Percentiles rank a stretch among this genome's conserved stretches.
Evolutionary conservation across 306 rosid genomes (phyloP).

Genomic region (Amphicarpaea edgeworthii): DNA sequence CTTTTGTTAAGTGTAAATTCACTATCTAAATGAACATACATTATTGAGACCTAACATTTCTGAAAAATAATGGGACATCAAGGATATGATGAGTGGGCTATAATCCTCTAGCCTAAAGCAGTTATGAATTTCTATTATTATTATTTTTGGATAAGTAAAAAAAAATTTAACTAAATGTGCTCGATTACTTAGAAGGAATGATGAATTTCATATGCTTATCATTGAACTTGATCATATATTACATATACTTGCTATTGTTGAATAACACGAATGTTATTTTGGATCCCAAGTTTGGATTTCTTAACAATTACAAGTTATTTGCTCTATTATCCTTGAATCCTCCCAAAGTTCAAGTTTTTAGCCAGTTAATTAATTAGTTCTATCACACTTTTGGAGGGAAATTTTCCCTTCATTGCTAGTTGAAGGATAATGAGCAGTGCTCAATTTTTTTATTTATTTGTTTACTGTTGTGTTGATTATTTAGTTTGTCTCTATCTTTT

Average conservation of each 20-base stretch:
- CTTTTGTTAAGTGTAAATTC: neutral
- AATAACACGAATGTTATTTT: neutral
- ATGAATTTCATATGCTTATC: too few relatives aligned
- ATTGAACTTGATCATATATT: too few relatives aligned
- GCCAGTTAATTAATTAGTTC: neutral
- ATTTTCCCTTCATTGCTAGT: neutral
- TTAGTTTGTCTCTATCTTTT: too few relatives aligned
- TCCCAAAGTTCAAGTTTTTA: neutral
- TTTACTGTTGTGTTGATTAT: too few relatives aligned
- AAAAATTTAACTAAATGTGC: too few relatives aligned
- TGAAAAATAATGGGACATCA: neutral
- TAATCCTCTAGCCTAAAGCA: neutral
- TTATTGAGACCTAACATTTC: neutral
- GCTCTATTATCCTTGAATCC: neutral
- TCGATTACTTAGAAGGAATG: neutral
- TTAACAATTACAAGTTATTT: neutral
- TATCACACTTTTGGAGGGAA: neutral
- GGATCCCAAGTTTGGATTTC: neutral
- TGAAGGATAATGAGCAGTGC: neutral
- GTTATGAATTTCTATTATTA: neutral
- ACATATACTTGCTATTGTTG: neutral
- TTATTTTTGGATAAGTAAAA: neutral
- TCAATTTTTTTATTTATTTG: too few relatives aligned
- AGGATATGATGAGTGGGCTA: neutral
- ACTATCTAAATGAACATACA: neutral